phyloP scores from a whole-genome alignment of 805 yeast genomes.

The Barnettozyma botsteinii region DNA sequence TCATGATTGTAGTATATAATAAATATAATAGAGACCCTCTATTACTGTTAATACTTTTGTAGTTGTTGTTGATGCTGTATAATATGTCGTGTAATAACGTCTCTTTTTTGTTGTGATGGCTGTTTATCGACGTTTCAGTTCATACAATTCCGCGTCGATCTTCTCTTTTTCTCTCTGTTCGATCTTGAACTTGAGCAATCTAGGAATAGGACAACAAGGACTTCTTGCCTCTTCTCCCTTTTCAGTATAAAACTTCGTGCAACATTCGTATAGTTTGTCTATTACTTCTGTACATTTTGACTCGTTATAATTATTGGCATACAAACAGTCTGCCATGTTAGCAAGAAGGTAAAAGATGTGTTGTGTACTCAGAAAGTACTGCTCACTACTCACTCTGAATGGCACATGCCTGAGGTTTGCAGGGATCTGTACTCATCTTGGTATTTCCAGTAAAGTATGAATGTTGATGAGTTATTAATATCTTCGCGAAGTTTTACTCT shows the following conservation, averaged over 20 bases:
- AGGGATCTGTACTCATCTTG: constrained; percentile 35
- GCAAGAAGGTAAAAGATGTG: background rate
- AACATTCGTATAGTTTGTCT: constrained; percentile 69
- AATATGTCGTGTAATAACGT: too few species aligned
- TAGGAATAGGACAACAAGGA: constrained; percentile 75
- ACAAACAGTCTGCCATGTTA: constrained; percentile 50
- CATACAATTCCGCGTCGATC: constrained; percentile 51
- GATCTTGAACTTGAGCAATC: constrained; percentile 54
- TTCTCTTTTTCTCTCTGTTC: constrained; percentile 53
- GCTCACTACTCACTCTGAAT: constrained; percentile 65
- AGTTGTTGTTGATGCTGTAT: too few species aligned
- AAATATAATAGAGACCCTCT: constrained; percentile 1
- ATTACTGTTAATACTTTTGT: too few species aligned
- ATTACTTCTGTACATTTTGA: constrained; percentile 64
- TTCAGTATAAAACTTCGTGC: constrained; percentile 55
- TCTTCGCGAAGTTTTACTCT: too few species aligned
- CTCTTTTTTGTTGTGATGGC: too few species aligned
- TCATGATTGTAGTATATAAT: background rate
- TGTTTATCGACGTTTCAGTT: constrained; percentile 7
- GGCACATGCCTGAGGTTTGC: constrained; percentile 77
- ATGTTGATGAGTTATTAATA: too few species aligned
- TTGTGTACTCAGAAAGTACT: background rate
- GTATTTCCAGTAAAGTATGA: too few species aligned
- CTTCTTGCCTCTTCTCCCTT: constrained; percentile 57
- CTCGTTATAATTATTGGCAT: constrained; percentile 59